Percentiles rank a stretch among this genome's conserved stretches.
phyloP scores from a whole-genome alignment of 1,284 basidiomycete genomes.

The Calocybe gambosa region DNA sequence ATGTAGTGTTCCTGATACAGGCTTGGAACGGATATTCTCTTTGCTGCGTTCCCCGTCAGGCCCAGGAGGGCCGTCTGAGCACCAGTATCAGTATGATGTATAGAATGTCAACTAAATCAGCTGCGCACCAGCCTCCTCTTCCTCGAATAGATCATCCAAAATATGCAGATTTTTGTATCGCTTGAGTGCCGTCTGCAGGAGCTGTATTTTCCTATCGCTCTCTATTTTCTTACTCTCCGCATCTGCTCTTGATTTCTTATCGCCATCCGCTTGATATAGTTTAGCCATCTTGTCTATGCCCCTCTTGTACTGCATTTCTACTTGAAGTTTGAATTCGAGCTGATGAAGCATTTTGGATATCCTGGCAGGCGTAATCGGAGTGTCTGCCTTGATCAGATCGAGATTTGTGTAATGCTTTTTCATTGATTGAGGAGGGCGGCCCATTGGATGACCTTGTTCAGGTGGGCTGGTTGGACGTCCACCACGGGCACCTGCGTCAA shows the following conservation, averaged over 20 bases:
- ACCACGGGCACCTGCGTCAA: constrained; percentile 32
- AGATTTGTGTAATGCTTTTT: constrained; percentile 69
- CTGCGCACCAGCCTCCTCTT: constrained; percentile 62
- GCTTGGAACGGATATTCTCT: constrained; percentile 85
- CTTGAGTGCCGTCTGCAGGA: constrained; percentile 88
- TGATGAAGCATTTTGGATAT: constrained; percentile 98
- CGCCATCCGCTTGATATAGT: constrained; percentile 91
- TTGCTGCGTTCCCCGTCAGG: constrained; percentile 81
- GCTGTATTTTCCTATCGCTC: constrained; percentile 93
- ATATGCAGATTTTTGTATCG: constrained; percentile 96
- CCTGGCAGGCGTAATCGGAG: constrained; percentile 93
- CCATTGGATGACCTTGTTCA: constrained; percentile 32
- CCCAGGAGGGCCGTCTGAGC: constrained; percentile 33
- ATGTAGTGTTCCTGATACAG: constrained; percentile 89
- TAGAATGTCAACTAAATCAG: not conserved
- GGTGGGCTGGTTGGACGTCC: constrained; percentile 36
- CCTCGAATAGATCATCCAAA: constrained; percentile 84
- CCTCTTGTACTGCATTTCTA: constrained; percentile 97
- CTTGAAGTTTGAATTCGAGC: constrained; percentile 98
- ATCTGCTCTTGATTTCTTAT: constrained; percentile 88
- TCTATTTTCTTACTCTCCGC: constrained; percentile 93
- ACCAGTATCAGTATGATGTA: not conserved
- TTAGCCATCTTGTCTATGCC: constrained; percentile 99
- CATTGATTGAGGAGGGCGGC: constrained; percentile 35
- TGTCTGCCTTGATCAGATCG: constrained; percentile 97